phyloP scores from a whole-genome alignment of 2,329 filamentous ascomycete genomes.

The Podosphaera leucotricha region DNA sequence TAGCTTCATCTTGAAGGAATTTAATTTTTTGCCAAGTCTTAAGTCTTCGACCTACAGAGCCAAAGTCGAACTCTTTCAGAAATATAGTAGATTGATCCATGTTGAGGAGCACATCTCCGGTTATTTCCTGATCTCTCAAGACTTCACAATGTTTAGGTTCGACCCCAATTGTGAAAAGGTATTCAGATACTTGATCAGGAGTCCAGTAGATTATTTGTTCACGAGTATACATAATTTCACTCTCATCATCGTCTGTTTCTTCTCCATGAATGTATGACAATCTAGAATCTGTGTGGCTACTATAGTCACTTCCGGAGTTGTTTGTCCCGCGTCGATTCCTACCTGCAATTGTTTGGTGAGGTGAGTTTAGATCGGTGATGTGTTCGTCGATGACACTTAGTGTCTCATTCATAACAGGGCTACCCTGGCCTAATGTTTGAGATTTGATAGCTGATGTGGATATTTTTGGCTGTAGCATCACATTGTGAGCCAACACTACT shows the following conservation, averaged over 20 bases:
- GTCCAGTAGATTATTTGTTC: slow-evolving; percentile 62
- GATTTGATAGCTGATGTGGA: slow-evolving; percentile 23
- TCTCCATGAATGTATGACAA: slow-evolving; percentile 83
- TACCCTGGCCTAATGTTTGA: slow-evolving; percentile 27
- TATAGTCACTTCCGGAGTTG: slow-evolving; percentile 80
- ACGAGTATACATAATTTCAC: slow-evolving; percentile 43
- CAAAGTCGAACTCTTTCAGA: slow-evolving; percentile 84
- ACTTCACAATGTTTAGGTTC: slow-evolving; percentile 82
- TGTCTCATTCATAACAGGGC: slow-evolving; percentile 78
- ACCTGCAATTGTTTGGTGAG: slow-evolving; percentile 20
- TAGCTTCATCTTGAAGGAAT: slow-evolving; percentile 67
- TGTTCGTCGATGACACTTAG: slow-evolving; percentile 93
- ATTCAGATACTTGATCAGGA: slow-evolving; percentile 64
- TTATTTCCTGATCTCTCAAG: slow-evolving; percentile 87
- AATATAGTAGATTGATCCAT: slow-evolving; percentile 94
- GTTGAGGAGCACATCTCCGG: slow-evolving; percentile 72
- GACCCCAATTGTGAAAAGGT: slow-evolving; percentile 63
- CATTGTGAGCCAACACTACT: slow-evolving; percentile 6
- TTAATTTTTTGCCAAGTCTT: slow-evolving; percentile 98
- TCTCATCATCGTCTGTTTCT: slow-evolving; percentile 90
- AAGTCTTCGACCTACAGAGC: slow-evolving; percentile 66
- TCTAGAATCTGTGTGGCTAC: slow-evolving; percentile 50
- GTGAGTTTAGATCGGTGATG: slow-evolving; percentile 58
- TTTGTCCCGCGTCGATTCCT: slow-evolving; percentile 29
- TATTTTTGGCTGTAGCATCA: slow-evolving; percentile 19